A percentile compares a stretch with the other conserved stretches of the same genome.
Evolutionary conservation across 805 yeast species (phyloP).

Genomic region (Starmerella scarabaei): DNA sequence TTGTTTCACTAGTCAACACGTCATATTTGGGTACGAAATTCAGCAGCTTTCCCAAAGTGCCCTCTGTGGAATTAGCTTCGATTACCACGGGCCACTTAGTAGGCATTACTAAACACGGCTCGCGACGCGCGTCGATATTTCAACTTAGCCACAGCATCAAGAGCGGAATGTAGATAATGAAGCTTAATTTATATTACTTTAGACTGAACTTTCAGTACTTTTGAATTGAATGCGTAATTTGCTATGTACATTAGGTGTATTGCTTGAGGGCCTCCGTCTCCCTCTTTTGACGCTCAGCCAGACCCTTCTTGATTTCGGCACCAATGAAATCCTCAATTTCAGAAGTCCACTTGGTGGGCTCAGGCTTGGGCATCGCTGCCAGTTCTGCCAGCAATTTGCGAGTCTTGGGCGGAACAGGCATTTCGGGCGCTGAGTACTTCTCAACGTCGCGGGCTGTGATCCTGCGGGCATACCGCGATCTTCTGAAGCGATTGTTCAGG

Average conservation of each 20-base stretch:
- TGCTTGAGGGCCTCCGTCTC: slow-evolving; percentile 15
- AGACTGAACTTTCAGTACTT: no score
- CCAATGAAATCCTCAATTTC: slow-evolving; percentile 48
- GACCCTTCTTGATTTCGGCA: slow-evolving; percentile 22
- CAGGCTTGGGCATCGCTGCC: slow-evolving; percentile 24
- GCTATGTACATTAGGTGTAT: slow-evolving; percentile 8
- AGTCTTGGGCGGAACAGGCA: slow-evolving; percentile 55
- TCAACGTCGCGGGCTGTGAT: slow-evolving; percentile 51
- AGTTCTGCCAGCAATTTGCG: slow-evolving; percentile 29
- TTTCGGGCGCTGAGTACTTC: slow-evolving; percentile 51
- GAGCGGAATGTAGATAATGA: no score
- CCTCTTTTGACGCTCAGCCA: slow-evolving; percentile 11
- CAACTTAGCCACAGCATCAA: no score
- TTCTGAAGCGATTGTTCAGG: slow-evolving; percentile 54
- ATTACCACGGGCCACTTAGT: no score
- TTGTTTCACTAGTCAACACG: no score
- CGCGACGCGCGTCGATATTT: no score
- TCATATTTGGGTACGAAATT: no score
- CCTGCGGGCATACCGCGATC: slow-evolving; percentile 35
- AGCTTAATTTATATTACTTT: no score
- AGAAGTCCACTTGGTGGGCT: slow-evolving; percentile 32
- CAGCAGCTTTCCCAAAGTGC: no score
- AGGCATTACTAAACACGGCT: no score
- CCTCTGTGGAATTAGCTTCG: no score
- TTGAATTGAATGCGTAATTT: neutral